Evolutionary conservation across 768 basidiomycete species (phyloP), one percentile per base, ranked within the genome.

Genomic region (Pulveroboletus sp.): DNA sequence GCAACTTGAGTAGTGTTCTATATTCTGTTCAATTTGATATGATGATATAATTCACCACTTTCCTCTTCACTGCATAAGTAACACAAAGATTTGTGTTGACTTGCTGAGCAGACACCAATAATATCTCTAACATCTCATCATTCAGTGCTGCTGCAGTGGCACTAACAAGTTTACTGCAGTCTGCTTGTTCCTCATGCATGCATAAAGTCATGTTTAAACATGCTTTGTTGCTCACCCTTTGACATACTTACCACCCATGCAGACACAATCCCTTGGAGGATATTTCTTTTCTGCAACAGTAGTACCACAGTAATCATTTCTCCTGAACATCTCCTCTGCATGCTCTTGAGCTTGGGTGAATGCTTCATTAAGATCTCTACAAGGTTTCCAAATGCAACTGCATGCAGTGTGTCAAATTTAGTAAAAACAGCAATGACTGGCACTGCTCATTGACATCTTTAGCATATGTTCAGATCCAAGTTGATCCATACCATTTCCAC

Each of bases 401-500:
- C 27, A 29, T 29, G 12, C 27, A 29, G 12, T 29, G 27, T 12
- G 12, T 29, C 27, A 29, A 29, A 29, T 12, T 29, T 29, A 6
- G 27, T 29, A 12, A 29, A 29, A 29, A 29, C 12, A 12, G 27
- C 27, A 29, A 29, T 29, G 6, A 29, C 27, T 29, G 27, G 27
- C 27, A 29, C 27, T 29, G 27, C 27, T 29, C 12, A 29, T 29
- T 29, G 12, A 29, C 12, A 29, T 29, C 12, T 6, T 12, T 12
- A 6, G 27, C 6, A 29, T 29, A 29, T 29, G 27, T 29, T 29
- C 27, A 29, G 12, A 12, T 29, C 32, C 9, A n/a, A n/a, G n/a
- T n/a, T n/a, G n/a, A n/a, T n/a, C n/a, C n/a, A n/a, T 10, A 60
- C 55, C 43, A 20, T 9, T 37, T 31, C 50, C 51, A 6, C 58